These are phyloP conservation scores for Phytophthora fragariaefolia DNA, from an alignment of 352 stramenopile genomes.

Conservation along the genomic window DNA sequence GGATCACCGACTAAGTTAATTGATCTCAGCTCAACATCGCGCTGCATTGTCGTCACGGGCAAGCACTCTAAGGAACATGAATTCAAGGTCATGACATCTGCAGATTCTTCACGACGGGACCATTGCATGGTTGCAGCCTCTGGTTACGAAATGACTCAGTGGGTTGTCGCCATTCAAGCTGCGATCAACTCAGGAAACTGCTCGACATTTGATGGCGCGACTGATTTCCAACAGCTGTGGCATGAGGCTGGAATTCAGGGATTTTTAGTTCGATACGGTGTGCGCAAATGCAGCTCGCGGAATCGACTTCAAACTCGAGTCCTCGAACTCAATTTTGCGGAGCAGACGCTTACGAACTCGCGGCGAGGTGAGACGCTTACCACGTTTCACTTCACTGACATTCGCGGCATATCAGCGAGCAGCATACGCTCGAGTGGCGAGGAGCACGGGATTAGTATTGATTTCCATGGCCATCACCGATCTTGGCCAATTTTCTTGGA, in stretches of 20 bases:
- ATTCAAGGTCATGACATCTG: conserved; percentile 82
- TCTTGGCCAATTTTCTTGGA: conserved; percentile 86
- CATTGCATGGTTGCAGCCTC: conserved; percentile 68
- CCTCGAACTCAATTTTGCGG: conserved; percentile 87
- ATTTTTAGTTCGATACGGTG: conserved; percentile 83
- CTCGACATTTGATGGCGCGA: conserved; percentile 71
- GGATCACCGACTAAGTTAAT: conserved; percentile 69
- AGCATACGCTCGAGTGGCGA: conserved; percentile 52
- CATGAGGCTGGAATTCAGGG: conserved; percentile 80
- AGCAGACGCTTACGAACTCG: conserved; percentile 84
- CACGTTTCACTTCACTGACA: conserved; percentile 77
- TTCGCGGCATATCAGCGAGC: conserved; percentile 53
- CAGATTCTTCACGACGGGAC: conserved; percentile 70
- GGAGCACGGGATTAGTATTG: conserved; percentile 72
- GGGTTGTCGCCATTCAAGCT: conserved; percentile 81
- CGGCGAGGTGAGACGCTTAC: conserved; percentile 80
- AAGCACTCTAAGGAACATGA: conserved; percentile 73
- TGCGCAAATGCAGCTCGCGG: conserved; percentile 79
- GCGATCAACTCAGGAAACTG: conserved; percentile 85
- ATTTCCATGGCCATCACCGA: conserved; percentile 69
- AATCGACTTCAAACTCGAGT: conserved; percentile 87
- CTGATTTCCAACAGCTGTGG: conserved; percentile 80
- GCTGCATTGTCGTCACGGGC: conserved; percentile 61
- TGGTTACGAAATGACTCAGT: conserved; percentile 85
- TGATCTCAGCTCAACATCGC: conserved; percentile 77